phyloP scores from a whole-genome alignment of 148 eudicot genomes.

The Diospyros kaki region DNA sequence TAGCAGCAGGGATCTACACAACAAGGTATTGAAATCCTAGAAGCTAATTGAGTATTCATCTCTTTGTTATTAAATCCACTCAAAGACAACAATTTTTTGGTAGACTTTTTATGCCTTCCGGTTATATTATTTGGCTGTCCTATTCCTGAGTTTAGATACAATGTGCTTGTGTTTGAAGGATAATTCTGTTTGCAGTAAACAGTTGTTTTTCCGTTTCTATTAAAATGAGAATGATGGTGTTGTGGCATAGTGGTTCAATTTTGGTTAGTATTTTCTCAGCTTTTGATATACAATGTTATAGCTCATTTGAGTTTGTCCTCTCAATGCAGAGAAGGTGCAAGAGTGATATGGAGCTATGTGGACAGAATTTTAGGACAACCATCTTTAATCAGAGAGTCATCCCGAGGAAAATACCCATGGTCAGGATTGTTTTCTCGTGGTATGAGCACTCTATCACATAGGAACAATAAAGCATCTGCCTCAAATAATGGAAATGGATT shows the following conservation, averaged over 20 bases:
- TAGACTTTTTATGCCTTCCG: not conserved
- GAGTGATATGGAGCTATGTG: conserved; percentile 91
- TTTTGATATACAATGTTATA: too few relatives aligned
- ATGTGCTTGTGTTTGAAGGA: not conserved
- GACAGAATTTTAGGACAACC: conserved; percentile 98
- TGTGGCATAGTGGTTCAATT: not conserved
- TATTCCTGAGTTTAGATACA: not conserved
- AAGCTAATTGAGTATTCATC: too few relatives aligned
- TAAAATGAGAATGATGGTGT: not conserved
- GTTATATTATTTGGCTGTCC: not conserved
- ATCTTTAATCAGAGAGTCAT: conserved; percentile 91
- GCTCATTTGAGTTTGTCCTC: conserved; percentile 6
- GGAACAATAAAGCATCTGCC: conserved; percentile 32
- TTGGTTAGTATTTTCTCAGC: too few relatives aligned
- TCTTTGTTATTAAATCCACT: too few relatives aligned
- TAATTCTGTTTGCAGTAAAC: too few relatives aligned
- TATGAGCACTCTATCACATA: conserved; percentile 46
- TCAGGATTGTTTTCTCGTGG: conserved; percentile 67
- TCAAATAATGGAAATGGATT: conserved; percentile 62
- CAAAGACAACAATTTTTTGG: too few relatives aligned
- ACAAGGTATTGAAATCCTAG: conserved; percentile 53
- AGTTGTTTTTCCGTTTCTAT: not conserved
- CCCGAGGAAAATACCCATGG: conserved; percentile 95
- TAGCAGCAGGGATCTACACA: conserved; percentile 94
- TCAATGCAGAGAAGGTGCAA: conserved; percentile 90